These are phyloP conservation scores for Ilex paraguariensis DNA, from an alignment of 305 asterid genomes.

Conservation along the genomic window DNA sequence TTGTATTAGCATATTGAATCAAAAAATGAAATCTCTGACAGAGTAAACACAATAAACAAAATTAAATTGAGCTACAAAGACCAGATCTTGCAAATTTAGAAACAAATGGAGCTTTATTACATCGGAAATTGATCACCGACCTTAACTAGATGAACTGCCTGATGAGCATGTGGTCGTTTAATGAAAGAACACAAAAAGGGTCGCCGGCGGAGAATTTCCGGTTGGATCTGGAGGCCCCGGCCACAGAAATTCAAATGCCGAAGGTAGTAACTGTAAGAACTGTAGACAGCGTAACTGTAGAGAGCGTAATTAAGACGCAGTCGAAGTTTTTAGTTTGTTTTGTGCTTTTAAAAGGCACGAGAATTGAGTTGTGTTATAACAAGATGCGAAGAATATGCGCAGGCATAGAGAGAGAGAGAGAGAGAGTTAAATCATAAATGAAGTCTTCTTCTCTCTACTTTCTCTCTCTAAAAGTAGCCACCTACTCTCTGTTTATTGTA, in stretches of 20 bases:
- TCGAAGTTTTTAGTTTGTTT: too few species aligned
- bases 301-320: too few species aligned
- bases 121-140: neutral
- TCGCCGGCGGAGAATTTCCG: neutral
- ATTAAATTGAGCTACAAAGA: neutral
- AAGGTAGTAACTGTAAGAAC: neutral
- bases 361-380: too few species aligned
- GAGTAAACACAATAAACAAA: neutral
- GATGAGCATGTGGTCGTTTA: neutral
- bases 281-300: too few species aligned
- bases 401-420: too few species aligned
- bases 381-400: too few species aligned
- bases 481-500: too few species aligned
- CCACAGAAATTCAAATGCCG: neutral
- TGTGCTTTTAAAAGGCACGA: too few species aligned
- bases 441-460: too few species aligned
- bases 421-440: too few species aligned
- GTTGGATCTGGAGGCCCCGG: neutral
- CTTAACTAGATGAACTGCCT: neutral
- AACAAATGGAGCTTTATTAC: neutral
- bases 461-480: too few species aligned
- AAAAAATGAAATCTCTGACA: neutral
- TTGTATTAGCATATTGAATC: neutral
- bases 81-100: neutral
- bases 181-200: neutral